Conservation (phyloP, 345 rosid genomes). For the Salix koriyanagi region DNA sequence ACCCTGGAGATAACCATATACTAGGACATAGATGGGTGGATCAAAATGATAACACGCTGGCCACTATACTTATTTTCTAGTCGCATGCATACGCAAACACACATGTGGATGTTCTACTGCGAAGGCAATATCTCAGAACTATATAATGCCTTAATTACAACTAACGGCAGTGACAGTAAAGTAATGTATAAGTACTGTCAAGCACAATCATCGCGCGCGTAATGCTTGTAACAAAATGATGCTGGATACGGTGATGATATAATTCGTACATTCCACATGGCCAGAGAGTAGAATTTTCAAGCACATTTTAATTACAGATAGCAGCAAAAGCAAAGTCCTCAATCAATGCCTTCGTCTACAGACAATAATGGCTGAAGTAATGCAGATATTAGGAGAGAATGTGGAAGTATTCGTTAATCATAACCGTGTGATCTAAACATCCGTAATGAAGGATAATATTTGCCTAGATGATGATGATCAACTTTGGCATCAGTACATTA, state of each 20-base stretch:
- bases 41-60: not conserved
- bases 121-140: too few relatives aligned
- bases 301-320: too few relatives aligned
- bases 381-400: not conserved
- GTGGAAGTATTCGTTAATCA: not conserved
- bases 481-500: not conserved
- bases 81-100: not conserved
- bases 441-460: not conserved
- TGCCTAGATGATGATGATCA: not conserved
- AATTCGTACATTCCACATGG: too few relatives aligned
- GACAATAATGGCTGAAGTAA: not conserved
- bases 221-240: too few relatives aligned
- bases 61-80: not conserved
- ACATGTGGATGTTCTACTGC: not conserved
- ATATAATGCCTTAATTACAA: not conserved
- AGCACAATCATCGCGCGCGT: too few relatives aligned
- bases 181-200: not conserved
- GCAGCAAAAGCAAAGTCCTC: too few relatives aligned
- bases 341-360: not conserved
- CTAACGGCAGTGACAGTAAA: constrained; percentile 2
- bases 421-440: not conserved
- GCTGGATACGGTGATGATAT: too few relatives aligned
- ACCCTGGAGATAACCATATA: not conserved
- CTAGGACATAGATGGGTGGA: not conserved
- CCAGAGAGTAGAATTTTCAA: too few relatives aligned